Evolutionary conservation across 1,284 basidiomycete genomes (phyloP), one percentile per base, ranked within the genome.

Genomic region (Schizophyllum commune): DNA sequence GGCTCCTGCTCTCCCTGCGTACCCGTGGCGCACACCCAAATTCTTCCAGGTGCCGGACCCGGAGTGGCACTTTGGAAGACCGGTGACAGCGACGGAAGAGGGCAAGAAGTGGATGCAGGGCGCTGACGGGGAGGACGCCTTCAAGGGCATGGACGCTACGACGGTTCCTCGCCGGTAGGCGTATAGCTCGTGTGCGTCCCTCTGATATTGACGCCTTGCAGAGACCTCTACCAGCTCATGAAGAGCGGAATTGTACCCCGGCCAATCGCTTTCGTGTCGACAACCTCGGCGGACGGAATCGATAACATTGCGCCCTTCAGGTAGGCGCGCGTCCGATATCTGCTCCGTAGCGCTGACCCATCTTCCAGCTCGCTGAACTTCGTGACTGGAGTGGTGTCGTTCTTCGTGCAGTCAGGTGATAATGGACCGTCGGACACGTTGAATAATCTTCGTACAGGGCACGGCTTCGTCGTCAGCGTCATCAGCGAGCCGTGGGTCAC

Each of bases 401-500:
- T 90, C 57, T 79, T 79, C 0, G 77, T 82, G 56, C 60, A 67
- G 5, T 56, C 60, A 67, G 5, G 61, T 60, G 19, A 63, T 70
- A 1, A 69, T 66, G 3, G 74, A 32, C 72, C 77, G 55, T 86
- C 84, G 71, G 89, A 91, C 64, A 86, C 87, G 0, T 71, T 75
- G 4, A 71, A 70, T 13, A 90, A 90, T 63, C 85, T 90, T 66
- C 77, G 75, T 62, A 73, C 76, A 0, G 83, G 80, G 6, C 82
- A 84, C 60, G 74, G 70, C 0, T 91, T 90, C 67, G 83, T 82
- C 1, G 83, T 88, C 19, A 86, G 84, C 64, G 85, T 91, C 65
- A 88, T 91, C 69, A 88, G 85, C 58, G 87, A 89, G 68, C 77
- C 86, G 0, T 89, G 84, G 71, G 64, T 87, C 15, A 81, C 85